Evolutionary conservation across 2,329 filamentous ascomycete species (phyloP), one percentile per base, ranked within the genome.

Genomic region (Lecanicillium sp.): DNA sequence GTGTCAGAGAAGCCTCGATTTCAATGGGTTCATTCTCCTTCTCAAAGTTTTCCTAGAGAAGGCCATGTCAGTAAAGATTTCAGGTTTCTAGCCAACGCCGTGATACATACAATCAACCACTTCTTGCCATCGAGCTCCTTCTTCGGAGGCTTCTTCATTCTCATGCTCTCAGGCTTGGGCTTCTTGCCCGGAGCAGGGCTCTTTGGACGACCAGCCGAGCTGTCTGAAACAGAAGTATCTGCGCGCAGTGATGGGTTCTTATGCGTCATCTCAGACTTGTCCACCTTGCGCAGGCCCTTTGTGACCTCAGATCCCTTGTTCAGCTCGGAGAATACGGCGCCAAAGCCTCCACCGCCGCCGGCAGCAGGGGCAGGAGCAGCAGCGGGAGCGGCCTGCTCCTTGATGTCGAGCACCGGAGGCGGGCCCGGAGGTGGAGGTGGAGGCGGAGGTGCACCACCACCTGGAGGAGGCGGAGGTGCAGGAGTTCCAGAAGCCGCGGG

Each of bases 201-300:
- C 72, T 92, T 94, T 41, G 75, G 79, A 35, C 85, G 75, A 17
- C 66, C 55, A 6, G 64, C 59, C 29, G 68, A 67, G 43, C 70
- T 71, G 16, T 72, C 75, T 19, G 84, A 71, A 3, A 90, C 85
- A 2, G 77, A 73, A 11, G 85, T 83, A 44, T 70, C 70, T 17
- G 85, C 75, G 45, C 92, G 81, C 42, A 98, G 70, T 9, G 80
- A 78, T 12, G 92, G 92, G 63, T 98, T 98, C 70, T 96, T 96
- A 66, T 98, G 92, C 43, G 92, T 98, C 90, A 95, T 95, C 61
- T 96, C 74, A 38, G 85, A 92, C 56, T 82, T 83, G 65, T 95
- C 90, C 35, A 98, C 92, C 69, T 95, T 98, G 49, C 85, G 83
- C 27, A 98, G 72, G 22, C 85, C 81, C 48, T 85, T 80, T 4